Conservation (phyloP, 352 stramenopile species). For the Pythium scleroteichum region DNA sequence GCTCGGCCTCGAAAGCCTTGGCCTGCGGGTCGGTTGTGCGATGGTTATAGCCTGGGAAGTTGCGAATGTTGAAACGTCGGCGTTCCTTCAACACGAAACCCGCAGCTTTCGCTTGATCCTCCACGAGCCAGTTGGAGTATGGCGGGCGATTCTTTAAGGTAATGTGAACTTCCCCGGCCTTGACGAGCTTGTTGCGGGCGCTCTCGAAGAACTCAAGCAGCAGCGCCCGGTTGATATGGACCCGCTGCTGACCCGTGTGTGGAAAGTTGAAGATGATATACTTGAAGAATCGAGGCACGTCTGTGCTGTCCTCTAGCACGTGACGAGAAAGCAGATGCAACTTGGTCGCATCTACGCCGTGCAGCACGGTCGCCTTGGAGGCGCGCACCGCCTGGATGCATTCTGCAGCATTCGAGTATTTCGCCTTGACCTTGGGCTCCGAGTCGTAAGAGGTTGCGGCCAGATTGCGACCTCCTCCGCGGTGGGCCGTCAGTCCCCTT, state of each 20-base stretch:
- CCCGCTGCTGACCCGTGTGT: slow-evolving; percentile 84
- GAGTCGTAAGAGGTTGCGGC: slow-evolving; percentile 85
- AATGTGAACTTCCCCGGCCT: slow-evolving; percentile 74
- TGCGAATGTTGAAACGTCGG: slow-evolving; percentile 63
- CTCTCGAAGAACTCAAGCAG: slow-evolving; percentile 86
- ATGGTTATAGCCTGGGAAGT: slow-evolving; percentile 86
- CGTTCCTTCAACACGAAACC: slow-evolving; percentile 82
- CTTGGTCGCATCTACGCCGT: slow-evolving; percentile 84
- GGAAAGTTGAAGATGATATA: slow-evolving; percentile 91
- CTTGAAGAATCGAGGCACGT: slow-evolving; percentile 62
- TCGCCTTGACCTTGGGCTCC: slow-evolving; percentile 53
- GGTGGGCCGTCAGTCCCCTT: slow-evolving; percentile 62
- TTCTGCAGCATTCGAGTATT: slow-evolving; percentile 77
- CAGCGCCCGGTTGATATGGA: slow-evolving; percentile 85
- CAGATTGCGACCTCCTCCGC: slow-evolving; percentile 50
- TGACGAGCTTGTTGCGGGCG: slow-evolving; percentile 55
- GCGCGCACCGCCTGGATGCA: slow-evolving; percentile 60
- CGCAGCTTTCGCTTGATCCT: slow-evolving; percentile 71
- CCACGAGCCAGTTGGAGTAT: slow-evolving; percentile 88
- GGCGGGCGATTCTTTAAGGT: slow-evolving; percentile 85
- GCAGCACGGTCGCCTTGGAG: slow-evolving; percentile 47
- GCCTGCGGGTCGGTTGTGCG: slow-evolving; percentile 85
- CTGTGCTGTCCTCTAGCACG: neutral
- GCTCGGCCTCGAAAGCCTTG: slow-evolving; percentile 81
- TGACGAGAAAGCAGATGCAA: slow-evolving; percentile 50